Base-by-base conservation (phyloP, 176 grass and related monocot species). In the Musa acuminata region DNA sequence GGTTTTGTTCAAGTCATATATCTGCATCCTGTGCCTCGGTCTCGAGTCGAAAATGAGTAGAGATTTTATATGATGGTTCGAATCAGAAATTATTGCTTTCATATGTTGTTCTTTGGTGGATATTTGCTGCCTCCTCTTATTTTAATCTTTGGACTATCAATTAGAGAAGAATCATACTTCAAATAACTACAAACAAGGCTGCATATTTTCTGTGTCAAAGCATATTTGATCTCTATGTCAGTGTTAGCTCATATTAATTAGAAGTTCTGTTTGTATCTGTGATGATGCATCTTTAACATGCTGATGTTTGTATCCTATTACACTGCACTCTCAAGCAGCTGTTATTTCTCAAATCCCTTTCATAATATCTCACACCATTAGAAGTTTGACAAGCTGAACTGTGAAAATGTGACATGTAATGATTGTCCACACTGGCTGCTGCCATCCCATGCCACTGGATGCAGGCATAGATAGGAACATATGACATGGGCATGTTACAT, bases 1-100 rank as follows among this genome's bases (percentile, higher is more conserved):
- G 22, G 64, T 75, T 11, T 55, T 3, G 22, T 71, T 62, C 70
- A 99, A 88, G 90, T 99, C 74, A 99, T 94, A 78, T 99, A 94
- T 89, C 71, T 89, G n/a, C 78, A 94, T 80, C 95, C 90, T 1
- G 90, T 90, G 17, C 95, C 68, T 22, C 22, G 22, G 22, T 22
- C 71, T 48, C 64, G 3, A 27, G 23, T 16, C 35, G 22, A 12
- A 35, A 74, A 55, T 11, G 19, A 8, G 24, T 8, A 2, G 13
- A 17, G 9, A 49, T 14, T 35, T 59, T 35, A 6, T 35, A 3
- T 35, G 35, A 35, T 35, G 35, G 57, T 11, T 22, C 16, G 1
- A 29, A 29, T 16, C 35, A 35, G 35, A 35, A 35, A 35, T 35
- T 35, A 35, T 35, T 35, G 3, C 35, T 35, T 35, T 35, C 35